Percentiles rank a stretch among this genome's conserved stretches.
Evolutionary conservation across 75 land plant species (phyloP).

Genomic region (Adiantum capillusveneris): DNA sequence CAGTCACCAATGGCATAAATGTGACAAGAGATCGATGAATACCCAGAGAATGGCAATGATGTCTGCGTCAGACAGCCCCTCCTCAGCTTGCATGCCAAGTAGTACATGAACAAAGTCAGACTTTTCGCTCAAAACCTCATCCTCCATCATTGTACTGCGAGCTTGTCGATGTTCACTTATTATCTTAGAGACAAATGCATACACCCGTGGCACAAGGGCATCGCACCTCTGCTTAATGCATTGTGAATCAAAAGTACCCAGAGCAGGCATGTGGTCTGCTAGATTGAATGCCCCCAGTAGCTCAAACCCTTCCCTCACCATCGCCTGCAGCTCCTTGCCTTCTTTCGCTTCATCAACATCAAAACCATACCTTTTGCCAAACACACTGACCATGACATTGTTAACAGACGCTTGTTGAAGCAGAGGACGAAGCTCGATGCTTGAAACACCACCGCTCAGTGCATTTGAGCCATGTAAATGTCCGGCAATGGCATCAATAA

Average conservation of each 20-base stretch:
- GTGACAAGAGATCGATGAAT: too few species aligned
- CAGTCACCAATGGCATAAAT: too few species aligned
- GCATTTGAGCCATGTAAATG: not conserved
- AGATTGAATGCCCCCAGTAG: constrained; percentile 60
- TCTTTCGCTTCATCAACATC: not conserved
- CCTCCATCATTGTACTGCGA: too few species aligned
- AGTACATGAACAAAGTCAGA: constrained; percentile 48
- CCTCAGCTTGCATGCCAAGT: constrained; percentile 12
- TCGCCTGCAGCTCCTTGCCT: constrained; percentile 10
- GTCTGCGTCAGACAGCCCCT: constrained; percentile 43
- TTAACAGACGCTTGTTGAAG: constrained; percentile 61
- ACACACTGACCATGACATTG: constrained; percentile 63
- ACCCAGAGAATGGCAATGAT: constrained; percentile 75
- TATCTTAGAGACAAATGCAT: constrained; percentile 17
- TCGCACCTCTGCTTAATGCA: constrained; percentile 17
- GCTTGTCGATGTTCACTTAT: constrained; percentile 17
- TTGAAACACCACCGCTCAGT: not conserved
- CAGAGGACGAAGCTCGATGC: constrained; percentile 11
- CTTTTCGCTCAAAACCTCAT: too few species aligned
- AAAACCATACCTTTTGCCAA: constrained; percentile 44
- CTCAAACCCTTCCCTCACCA: constrained; percentile 74
- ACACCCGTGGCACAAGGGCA: constrained; percentile 20
- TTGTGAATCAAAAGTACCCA: constrained; percentile 16
- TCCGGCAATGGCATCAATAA: constrained; percentile 22
- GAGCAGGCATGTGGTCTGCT: constrained; percentile 47